A percentile compares a stretch with the other conserved stretches of the same genome.
Conservation (phyloP, 176 grass and related monocot species). For the Rhynchospora breviuscula region DNA sequence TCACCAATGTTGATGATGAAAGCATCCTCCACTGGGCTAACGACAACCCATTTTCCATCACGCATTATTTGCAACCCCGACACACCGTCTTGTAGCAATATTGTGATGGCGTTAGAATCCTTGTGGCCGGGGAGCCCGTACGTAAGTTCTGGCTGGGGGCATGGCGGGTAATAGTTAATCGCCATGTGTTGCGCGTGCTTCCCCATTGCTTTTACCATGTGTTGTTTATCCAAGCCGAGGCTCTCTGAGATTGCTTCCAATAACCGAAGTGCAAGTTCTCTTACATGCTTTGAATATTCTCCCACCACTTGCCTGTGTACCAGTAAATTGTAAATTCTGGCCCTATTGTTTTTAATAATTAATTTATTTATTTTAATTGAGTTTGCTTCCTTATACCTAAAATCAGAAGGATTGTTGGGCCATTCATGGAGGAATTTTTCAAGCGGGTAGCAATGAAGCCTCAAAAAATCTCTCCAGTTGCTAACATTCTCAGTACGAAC, state of each 20-base stretch:
- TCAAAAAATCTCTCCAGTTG: constrained; percentile 91
- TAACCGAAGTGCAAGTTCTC: constrained; percentile 52
- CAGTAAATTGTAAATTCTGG: not conserved
- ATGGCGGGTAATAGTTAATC: constrained; percentile 85
- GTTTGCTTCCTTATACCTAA: constrained; percentile 39
- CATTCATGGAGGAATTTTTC: constrained; percentile 71
- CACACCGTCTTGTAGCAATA: constrained; percentile 83
- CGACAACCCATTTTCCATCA: constrained; percentile 52
- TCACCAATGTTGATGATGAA: constrained; percentile 91
- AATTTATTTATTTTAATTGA: not conserved
- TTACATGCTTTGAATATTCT: constrained; percentile 51
- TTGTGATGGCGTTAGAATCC: constrained; percentile 80
- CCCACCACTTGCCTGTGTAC: constrained; percentile 50
- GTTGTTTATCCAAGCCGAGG: constrained; percentile 52
- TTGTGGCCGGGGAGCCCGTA: constrained; percentile 82
- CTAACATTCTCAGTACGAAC: constrained; percentile 68
- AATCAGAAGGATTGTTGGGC: constrained; percentile 58
- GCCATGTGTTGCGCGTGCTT: constrained; percentile 92
- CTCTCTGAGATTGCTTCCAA: constrained; percentile 67
- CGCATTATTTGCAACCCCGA: constrained; percentile 69
- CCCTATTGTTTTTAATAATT: not conserved
- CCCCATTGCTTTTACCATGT: constrained; percentile 80
- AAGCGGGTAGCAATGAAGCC: constrained; percentile 79
- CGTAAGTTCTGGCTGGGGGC: constrained; percentile 88
- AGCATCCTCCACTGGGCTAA: constrained; percentile 52